Percentiles rank a stretch among this genome's conserved stretches.
Conservation (phyloP, 495 filamentous ascomycete species). For the Aspergillus cavernicola region DNA sequence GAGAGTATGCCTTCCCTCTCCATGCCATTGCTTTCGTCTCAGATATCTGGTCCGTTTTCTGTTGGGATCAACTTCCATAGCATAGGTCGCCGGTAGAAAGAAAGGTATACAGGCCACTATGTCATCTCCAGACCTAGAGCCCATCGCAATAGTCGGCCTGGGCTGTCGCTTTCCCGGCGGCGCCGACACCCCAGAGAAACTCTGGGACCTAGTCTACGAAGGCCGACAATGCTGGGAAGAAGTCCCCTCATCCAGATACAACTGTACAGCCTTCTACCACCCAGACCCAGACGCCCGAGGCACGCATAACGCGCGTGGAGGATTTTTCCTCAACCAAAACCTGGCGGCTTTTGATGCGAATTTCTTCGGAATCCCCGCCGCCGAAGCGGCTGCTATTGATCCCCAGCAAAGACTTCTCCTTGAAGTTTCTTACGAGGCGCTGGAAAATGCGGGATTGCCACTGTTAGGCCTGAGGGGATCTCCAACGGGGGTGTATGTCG, state of each 20-base stretch:
- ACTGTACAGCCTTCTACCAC: neutral
- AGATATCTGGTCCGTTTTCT: no score
- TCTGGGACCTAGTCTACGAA: constrained; percentile 27
- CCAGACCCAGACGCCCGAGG: neutral
- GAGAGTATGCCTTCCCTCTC: no score
- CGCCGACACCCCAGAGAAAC: constrained; percentile 16
- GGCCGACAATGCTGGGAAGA: constrained; percentile 19
- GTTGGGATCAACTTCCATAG: no score
- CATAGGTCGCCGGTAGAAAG: no score
- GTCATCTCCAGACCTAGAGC: neutral
- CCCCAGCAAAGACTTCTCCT: constrained; percentile 46
- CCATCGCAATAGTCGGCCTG: constrained; percentile 27
- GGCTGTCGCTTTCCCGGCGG: constrained; percentile 26
- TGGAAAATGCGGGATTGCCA: constrained; percentile 46
- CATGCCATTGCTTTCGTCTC: no score
- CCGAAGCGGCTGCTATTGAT: constrained; percentile 44
- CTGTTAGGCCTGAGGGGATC: constrained; percentile 12
- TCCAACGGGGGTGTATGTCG: neutral
- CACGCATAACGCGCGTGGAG: constrained; percentile 16
- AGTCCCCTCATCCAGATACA: constrained; percentile 10
- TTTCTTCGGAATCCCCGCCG: constrained; percentile 47
- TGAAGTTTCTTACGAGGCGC: constrained; percentile 42
- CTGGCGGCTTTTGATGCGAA: constrained; percentile 51
- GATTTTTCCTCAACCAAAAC: constrained; percentile 49
- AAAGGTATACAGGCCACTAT: no score